These are phyloP conservation scores for Pyrenochaeta sp. DNA, from an alignment of 2,329 filamentous ascomycete genomes.

Conservation along the genomic window DNA sequence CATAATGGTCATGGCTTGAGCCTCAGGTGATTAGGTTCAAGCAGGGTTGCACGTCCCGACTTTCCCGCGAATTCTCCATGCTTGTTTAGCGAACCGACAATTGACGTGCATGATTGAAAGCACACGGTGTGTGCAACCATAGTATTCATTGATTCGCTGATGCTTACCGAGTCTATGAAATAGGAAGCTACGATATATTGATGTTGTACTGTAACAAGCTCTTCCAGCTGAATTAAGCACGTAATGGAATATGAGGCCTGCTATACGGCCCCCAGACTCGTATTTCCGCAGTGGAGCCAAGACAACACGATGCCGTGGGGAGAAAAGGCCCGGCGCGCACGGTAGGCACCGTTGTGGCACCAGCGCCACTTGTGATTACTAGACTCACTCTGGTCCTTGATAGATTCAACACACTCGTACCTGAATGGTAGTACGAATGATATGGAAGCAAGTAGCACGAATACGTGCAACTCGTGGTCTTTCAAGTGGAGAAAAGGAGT, in stretches of 20 bases:
- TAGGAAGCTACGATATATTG: neutral
- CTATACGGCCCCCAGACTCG: neutral
- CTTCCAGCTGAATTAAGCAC: neutral
- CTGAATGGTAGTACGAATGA: neutral
- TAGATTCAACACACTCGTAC: neutral
- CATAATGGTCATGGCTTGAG: neutral
- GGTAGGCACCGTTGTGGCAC: conserved; percentile 1
- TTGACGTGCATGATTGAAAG: neutral
- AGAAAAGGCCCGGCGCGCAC: conserved; percentile 4
- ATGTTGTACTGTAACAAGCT: neutral
- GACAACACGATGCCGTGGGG: conserved; percentile 1
- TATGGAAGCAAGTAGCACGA: too few species aligned
- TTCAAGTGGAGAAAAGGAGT: too few species aligned
- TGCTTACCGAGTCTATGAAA: neutral
- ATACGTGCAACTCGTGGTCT: too few species aligned
- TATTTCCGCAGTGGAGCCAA: conserved; percentile 1
- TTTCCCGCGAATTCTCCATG: neutral
- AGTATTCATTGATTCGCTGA: neutral
- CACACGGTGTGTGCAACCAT: neutral
- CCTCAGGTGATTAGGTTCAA: neutral
- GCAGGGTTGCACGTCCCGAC: neutral
- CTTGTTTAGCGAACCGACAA: neutral
- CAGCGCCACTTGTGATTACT: too few species aligned
- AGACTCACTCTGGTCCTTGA: neutral
- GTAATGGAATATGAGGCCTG: neutral